These are phyloP conservation scores for Chlorella sp. DNA, from an alignment of 139 green algal genomes.

Conservation along the genomic window DNA sequence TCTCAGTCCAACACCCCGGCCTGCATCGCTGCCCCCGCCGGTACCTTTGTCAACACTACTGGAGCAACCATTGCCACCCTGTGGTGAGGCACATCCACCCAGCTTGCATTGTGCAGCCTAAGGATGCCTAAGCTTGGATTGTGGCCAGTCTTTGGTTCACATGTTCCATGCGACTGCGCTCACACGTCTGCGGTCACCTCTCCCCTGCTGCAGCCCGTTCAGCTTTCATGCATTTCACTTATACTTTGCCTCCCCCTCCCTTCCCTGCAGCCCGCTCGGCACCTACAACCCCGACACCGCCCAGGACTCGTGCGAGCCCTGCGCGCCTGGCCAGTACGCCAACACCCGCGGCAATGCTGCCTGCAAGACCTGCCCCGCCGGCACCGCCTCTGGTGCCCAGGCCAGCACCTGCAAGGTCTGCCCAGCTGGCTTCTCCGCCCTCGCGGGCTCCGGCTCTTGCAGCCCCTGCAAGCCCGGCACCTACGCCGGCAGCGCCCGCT, in stretches of 20 bases:
- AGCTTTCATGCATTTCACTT: background rate
- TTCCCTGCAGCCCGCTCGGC: background rate
- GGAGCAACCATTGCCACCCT: too few relatives aligned
- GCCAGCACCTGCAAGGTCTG: background rate
- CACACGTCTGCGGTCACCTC: too few relatives aligned
- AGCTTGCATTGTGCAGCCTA: too few relatives aligned
- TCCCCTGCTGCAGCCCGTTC: too few relatives aligned
- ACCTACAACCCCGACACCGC: background rate
- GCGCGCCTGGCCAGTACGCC: conserved; percentile 24
- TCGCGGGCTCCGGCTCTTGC: conserved; percentile 9
- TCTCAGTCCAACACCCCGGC: too few relatives aligned
- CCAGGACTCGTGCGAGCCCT: background rate
- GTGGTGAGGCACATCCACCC: too few relatives aligned
- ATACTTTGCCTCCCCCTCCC: background rate
- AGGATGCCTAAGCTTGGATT: too few relatives aligned
- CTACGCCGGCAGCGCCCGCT: background rate
- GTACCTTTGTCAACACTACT: too few relatives aligned
- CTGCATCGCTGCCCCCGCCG: too few relatives aligned
- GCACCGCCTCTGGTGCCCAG: background rate
- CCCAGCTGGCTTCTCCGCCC: background rate
- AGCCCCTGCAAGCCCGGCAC: conserved; percentile 1
- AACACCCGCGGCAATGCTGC: conserved; percentile 1
- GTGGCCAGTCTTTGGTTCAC: too few relatives aligned
- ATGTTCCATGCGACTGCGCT: too few relatives aligned
- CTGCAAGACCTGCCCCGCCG: conserved; percentile 28